A percentile compares a stretch with the other conserved stretches of the same genome.
These are phyloP conservation scores for Elymus sibiricus DNA, from an alignment of 176 grass and related monocot genomes.

Conservation along the genomic window DNA sequence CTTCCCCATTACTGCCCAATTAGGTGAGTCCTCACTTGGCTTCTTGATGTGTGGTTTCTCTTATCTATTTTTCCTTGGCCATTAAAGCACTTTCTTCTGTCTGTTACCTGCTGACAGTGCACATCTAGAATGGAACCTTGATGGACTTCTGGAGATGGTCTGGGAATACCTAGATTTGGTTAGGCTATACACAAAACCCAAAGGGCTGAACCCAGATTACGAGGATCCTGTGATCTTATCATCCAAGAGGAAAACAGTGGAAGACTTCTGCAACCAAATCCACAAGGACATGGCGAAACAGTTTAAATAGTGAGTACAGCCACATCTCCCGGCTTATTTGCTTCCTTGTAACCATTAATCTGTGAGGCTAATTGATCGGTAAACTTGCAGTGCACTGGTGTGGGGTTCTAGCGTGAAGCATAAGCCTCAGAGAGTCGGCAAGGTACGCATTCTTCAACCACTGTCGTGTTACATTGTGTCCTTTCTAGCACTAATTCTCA, in stretches of 20 bases:
- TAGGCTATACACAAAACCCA: constrained; percentile 94
- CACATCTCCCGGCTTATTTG: neutral
- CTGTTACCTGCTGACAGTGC: constrained; percentile 41
- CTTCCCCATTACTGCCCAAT: constrained; percentile 98
- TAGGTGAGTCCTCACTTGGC: constrained; percentile 47
- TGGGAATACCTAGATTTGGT: constrained; percentile 98
- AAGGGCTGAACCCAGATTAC: constrained; percentile 91
- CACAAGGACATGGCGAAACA: constrained; percentile 98
- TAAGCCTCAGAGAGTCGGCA: constrained; percentile 96
- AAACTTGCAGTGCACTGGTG: constrained; percentile 67
- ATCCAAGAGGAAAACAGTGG: constrained; percentile 77
- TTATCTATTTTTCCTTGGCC: neutral
- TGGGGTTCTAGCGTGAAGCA: constrained; percentile 98
- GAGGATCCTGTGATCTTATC: constrained; percentile 94
- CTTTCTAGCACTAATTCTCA: neutral
- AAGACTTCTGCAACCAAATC: constrained; percentile 89
- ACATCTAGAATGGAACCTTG: constrained; percentile 92
- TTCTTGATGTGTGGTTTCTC: neutral
- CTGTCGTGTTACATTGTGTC: neutral
- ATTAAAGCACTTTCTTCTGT: neutral
- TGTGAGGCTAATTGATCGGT: neutral
- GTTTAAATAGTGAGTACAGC: constrained; percentile 81
- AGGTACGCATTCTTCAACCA: constrained; percentile 41
- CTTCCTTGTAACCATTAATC: neutral
- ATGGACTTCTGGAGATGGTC: constrained; percentile 79